These are phyloP conservation scores for Syzygium malaccense DNA, from an alignment of 441 rosid species.

Conservation along the genomic window DNA sequence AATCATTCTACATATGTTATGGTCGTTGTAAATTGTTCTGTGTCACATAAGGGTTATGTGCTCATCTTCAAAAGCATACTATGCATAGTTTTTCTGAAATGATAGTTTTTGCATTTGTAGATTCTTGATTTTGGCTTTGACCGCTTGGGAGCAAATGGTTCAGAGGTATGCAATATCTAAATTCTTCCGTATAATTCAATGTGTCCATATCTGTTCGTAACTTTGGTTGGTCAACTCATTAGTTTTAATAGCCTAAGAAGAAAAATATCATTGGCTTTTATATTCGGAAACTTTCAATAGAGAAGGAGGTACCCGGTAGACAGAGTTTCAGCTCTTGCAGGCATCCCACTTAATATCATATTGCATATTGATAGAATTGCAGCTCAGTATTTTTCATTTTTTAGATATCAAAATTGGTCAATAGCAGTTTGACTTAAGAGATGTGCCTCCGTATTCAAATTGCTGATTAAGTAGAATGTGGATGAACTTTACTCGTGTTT, in stretches of 20 bases:
- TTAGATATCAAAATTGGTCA: neutral
- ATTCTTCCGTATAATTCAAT: neutral
- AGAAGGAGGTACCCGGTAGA: neutral
- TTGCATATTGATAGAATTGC: neutral
- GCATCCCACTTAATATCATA: neutral
- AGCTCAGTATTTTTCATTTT: neutral
- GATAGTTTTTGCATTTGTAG: slow-evolving; percentile 22
- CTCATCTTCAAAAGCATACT: neutral
- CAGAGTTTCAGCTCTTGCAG: neutral
- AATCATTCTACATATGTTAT: neutral
- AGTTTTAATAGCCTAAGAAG: neutral
- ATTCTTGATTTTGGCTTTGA: slow-evolving; percentile 92
- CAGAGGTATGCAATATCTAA: slow-evolving; percentile 39
- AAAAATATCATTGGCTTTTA: neutral
- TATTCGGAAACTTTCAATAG: neutral
- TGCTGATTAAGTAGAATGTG: neutral
- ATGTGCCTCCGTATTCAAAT: neutral
- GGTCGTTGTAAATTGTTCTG: neutral
- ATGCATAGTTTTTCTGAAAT: neutral
- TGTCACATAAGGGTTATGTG: neutral
- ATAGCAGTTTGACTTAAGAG: neutral
- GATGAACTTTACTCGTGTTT: neutral
- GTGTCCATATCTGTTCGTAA: neutral
- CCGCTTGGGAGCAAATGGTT: slow-evolving; percentile 79
- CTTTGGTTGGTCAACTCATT: neutral